These are phyloP conservation scores for Stemphylium beticola DNA, from an alignment of 2,329 filamentous ascomycete genomes.

Conservation along the genomic window DNA sequence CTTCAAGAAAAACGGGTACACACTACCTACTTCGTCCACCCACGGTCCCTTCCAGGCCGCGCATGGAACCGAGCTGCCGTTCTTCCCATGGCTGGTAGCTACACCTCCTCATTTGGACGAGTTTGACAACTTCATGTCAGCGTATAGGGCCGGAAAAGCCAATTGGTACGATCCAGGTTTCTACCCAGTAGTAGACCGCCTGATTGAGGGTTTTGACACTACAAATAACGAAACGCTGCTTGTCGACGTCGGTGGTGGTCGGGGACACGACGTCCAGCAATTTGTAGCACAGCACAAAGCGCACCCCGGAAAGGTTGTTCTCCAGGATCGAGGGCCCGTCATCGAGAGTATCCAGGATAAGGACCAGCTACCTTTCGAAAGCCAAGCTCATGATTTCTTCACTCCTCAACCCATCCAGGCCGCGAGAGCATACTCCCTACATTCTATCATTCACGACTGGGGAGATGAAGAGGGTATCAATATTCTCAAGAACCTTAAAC, in stretches of 20 bases:
- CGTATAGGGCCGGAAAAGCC: conserved; percentile 17
- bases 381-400: conserved; percentile 54
- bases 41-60: conserved; percentile 48
- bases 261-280: conserved; percentile 50
- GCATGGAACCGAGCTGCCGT: conserved; percentile 44
- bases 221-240: conserved; percentile 31
- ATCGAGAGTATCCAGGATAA: conserved; percentile 23
- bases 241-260: conserved; percentile 54
- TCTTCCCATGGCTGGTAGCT: conserved; percentile 48
- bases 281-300: conserved; percentile 41
- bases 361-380: conserved; percentile 39
- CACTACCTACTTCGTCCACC: conserved; percentile 7
- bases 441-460: conserved; percentile 33
- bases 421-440: conserved; percentile 31
- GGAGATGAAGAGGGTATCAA: conserved; percentile 19
- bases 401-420: conserved; percentile 56
- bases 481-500: conserved; percentile 22
- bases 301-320: conserved; percentile 52
- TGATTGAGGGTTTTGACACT: conserved; percentile 34
- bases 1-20: conserved; percentile 15
- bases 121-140: conserved; percentile 21
- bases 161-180: conserved; percentile 21
- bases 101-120: conserved; percentile 44
- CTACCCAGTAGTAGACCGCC: conserved; percentile 19
- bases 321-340: conserved; percentile 57